These are phyloP conservation scores for Cadophora sp. DNA, from an alignment of 2,329 filamentous ascomycete species.

Conservation along the genomic window DNA sequence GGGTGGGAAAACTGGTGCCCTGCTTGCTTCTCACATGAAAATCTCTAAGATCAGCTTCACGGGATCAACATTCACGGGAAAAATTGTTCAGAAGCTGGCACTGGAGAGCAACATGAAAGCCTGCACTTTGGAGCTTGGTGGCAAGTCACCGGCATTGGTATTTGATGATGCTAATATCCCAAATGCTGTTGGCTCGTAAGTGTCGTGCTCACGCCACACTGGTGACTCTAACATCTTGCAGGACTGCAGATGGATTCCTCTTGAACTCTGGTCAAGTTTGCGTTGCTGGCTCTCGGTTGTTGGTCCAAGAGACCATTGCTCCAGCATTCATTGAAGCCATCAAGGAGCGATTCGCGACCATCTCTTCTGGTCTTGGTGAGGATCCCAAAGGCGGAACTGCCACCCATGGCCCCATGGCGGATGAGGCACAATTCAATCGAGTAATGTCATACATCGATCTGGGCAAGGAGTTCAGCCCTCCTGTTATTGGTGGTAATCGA, in stretches of 20 bases:
- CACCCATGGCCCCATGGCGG: constrained; percentile 62
- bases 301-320: constrained; percentile 67
- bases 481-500: constrained; percentile 67
- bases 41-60: constrained; percentile 51
- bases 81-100: constrained; percentile 48
- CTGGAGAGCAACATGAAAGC: constrained; percentile 50
- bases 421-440: constrained; percentile 65
- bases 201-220: not conserved
- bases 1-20: constrained; percentile 47
- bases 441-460: constrained; percentile 69
- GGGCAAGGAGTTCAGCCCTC: constrained; percentile 65
- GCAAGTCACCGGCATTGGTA: constrained; percentile 51
- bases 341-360: constrained; percentile 21
- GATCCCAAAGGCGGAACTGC: constrained; percentile 50
- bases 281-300: constrained; percentile 75
- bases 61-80: constrained; percentile 46
- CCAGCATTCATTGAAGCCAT: constrained; percentile 59
- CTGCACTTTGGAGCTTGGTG: constrained; percentile 51
- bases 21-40: constrained; percentile 47
- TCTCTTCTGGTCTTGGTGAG: constrained; percentile 12
- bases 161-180: constrained; percentile 52
- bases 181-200: constrained; percentile 50
- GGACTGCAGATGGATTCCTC: constrained; percentile 57
- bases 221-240: constrained; percentile 41
- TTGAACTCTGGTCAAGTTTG: constrained; percentile 77